A percentile compares a stretch with the other conserved stretches of the same genome.
phyloP scores from a whole-genome alignment of 2,329 filamentous ascomycete genomes.

The Verticillium klebahnii region DNA sequence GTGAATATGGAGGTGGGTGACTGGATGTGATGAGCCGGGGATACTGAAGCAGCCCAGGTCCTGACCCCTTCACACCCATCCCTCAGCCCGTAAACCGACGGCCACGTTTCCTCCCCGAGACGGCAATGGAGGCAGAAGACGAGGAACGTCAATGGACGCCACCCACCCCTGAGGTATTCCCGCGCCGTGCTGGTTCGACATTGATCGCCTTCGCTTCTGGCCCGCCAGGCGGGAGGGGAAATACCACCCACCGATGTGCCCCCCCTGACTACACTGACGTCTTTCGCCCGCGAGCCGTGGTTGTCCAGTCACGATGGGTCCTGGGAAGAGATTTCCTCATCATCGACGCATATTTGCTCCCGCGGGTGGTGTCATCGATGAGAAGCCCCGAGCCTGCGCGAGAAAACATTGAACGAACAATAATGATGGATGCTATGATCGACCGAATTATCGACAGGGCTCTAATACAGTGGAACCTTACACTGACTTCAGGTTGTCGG shows the following conservation, averaged over 20 bases:
- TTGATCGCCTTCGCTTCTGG: not conserved
- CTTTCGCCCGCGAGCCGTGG: not conserved
- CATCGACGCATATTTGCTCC: not conserved
- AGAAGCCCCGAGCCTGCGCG: not conserved
- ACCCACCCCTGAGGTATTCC: not conserved
- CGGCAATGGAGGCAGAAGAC: not conserved
- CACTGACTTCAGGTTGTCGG: not conserved
- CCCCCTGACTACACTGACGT: not conserved
- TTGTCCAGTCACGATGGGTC: not conserved
- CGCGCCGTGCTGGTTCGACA: not conserved
- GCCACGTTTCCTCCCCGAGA: too few species aligned
- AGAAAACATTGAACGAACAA: not conserved
- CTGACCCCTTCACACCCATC: too few species aligned
- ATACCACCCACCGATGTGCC: not conserved
- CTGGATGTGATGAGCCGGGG: not conserved
- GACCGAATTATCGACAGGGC: not conserved
- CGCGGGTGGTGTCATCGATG: not conserved
- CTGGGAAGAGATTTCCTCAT: not conserved
- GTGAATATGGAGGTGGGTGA: not conserved
- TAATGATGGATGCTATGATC: not conserved
- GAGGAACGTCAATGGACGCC: not conserved
- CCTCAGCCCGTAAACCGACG: too few species aligned
- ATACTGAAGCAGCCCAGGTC: too few species aligned
- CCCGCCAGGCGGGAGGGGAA: not conserved
- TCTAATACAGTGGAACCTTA: not conserved